Evolutionary conservation across 495 filamentous ascomycete species (phyloP).

Genomic region (Annulohypoxylon stygium): DNA sequence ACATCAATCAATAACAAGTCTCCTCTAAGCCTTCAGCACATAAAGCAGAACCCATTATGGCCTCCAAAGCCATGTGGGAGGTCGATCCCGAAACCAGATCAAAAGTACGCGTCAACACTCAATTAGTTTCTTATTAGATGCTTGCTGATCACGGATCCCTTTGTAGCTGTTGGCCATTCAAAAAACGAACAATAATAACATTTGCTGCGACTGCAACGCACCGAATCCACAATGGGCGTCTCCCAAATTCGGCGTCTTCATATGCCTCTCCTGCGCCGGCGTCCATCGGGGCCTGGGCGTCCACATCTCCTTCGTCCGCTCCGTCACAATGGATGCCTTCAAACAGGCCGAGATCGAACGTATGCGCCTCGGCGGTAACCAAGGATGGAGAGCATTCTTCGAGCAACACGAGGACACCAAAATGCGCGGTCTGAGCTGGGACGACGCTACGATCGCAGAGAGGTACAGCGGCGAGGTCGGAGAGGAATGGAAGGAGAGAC

Average conservation of each 20-base stretch:
- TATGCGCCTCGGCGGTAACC: constrained; percentile 89
- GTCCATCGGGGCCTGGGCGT: constrained; percentile 95
- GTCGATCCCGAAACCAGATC: constrained; percentile 95
- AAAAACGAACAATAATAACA: constrained; percentile 84
- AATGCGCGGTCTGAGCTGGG: constrained; percentile 72
- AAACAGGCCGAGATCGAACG: constrained; percentile 87
- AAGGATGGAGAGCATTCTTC: constrained; percentile 86
- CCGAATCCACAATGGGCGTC: constrained; percentile 95
- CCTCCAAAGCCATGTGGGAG: constrained; percentile 85
- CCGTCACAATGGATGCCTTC: constrained; percentile 97
- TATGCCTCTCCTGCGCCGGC: constrained; percentile 95
- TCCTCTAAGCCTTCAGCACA: constrained; percentile 30
- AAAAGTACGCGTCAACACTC: constrained; percentile 71
- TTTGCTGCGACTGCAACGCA: constrained; percentile 93
- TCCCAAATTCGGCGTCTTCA: constrained; percentile 85
- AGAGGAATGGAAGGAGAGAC: constrained; percentile 95
- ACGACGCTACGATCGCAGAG: constrained; percentile 83
- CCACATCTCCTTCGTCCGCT: constrained; percentile 97
- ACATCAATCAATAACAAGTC: constrained; percentile 30
- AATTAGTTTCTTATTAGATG: constrained; percentile 7
- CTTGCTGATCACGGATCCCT: constrained; percentile 31
- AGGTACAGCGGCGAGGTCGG: constrained; percentile 87
- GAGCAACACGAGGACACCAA: constrained; percentile 75
- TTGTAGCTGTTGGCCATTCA: constrained; percentile 86
- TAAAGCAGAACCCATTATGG: constrained; percentile 51